Percentiles rank a stretch among this genome's conserved stretches.
phyloP scores from a whole-genome alignment of 2,329 filamentous ascomycete species.

The Colletotrichum theobromicola region DNA sequence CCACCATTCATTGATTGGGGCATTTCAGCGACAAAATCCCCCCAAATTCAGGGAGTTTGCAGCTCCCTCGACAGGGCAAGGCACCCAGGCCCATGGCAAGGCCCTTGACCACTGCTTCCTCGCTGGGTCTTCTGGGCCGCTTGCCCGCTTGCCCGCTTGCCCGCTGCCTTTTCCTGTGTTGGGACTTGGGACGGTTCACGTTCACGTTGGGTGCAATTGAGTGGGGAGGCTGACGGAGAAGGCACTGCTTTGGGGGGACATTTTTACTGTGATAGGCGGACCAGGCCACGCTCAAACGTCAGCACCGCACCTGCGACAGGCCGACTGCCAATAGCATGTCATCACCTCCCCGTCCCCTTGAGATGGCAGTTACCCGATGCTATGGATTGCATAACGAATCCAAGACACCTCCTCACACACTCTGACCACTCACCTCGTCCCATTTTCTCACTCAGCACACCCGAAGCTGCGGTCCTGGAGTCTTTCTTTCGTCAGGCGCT shows the following conservation, averaged over 20 bases:
- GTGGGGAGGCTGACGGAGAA: not conserved
- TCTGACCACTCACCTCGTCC: conserved; percentile 16
- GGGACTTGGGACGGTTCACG: not conserved
- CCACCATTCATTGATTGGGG: not conserved
- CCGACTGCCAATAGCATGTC: not conserved
- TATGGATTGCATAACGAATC: conserved; percentile 14
- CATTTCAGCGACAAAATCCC: not conserved
- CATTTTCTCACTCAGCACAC: conserved; percentile 18
- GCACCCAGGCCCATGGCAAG: conserved; percentile 8
- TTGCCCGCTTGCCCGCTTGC: not conserved
- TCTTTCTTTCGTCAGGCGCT: not conserved
- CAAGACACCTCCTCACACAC: not conserved
- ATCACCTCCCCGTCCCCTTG: not conserved
- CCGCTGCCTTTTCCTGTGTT: not conserved
- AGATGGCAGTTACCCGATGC: conserved; percentile 21
- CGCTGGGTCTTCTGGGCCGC: not conserved
- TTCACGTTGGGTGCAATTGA: not conserved
- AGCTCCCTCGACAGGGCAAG: not conserved
- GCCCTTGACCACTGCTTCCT: not conserved
- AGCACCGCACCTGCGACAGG: not conserved
- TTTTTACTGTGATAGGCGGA: not conserved
- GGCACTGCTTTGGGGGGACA: not conserved
- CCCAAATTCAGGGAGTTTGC: not conserved
- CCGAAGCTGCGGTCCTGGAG: conserved; percentile 19
- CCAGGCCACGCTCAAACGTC: conserved; percentile 4